Evolutionary conservation across 768 basidiomycete species (phyloP).

Genomic region (Calocybe indica): DNA sequence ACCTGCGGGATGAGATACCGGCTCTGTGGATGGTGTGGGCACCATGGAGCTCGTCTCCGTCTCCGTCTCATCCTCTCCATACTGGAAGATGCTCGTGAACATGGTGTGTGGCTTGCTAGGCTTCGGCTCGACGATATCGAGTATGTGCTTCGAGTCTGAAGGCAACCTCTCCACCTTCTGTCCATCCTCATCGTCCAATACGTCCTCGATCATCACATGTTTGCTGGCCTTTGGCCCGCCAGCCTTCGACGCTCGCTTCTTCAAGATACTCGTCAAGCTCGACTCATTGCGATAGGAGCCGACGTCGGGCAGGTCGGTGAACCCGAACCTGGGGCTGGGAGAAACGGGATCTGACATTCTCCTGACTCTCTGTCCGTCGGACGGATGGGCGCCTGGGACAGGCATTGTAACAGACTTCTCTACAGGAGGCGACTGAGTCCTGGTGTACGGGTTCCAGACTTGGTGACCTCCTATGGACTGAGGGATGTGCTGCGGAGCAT

Average conservation of each 20-base stretch:
- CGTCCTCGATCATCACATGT: conserved; percentile 37
- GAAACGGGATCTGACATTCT: conserved; percentile 25
- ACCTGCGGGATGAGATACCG: conserved; percentile 19
- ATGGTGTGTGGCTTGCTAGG: conserved; percentile 31
- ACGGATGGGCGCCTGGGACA: conserved; percentile 5
- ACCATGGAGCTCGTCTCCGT: conserved; percentile 16
- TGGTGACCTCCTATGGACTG: no score
- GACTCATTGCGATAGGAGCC: background rate
- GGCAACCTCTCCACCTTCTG: conserved; percentile 24
- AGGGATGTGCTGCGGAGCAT: no score
- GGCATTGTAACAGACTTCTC: conserved; percentile 11
- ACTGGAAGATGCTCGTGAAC: conserved; percentile 32
- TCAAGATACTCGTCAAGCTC: conserved; percentile 5
- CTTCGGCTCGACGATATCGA: conserved; percentile 35
- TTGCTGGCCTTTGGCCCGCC: conserved; percentile 8
- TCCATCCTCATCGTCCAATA: conserved; percentile 35
- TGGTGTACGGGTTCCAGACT: background rate
- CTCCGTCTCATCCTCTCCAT: conserved; percentile 18
- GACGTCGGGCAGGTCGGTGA: conserved; percentile 5
- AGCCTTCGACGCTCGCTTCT: conserved; percentile 1
- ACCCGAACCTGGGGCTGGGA: conserved; percentile 15
- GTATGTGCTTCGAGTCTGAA: conserved; percentile 25
- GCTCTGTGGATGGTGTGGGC: conserved; percentile 21
- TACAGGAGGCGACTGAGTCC: conserved; percentile 9
- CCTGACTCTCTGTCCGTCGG: conserved; percentile 13